Percentiles rank a stretch among this genome's conserved stretches.
phyloP scores from a whole-genome alignment of 352 stramenopile genomes.

The Pythium brassicae region DNA sequence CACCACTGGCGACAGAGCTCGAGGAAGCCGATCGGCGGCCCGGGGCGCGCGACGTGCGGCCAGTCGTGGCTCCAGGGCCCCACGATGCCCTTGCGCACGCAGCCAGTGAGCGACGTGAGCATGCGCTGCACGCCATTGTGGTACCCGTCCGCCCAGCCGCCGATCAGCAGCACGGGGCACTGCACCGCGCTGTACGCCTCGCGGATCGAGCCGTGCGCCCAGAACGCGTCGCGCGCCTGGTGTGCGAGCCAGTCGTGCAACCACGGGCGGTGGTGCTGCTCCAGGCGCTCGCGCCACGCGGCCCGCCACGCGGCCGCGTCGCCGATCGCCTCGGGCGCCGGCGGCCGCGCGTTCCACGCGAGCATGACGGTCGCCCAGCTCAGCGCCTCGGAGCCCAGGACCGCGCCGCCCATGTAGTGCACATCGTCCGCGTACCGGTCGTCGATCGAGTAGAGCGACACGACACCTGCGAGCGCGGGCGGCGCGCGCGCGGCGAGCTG shows the following conservation, averaged over 20 bases:
- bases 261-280: slow-evolving; percentile 38
- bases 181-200: slow-evolving; percentile 28
- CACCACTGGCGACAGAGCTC: slow-evolving; percentile 47
- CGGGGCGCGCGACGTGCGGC: slow-evolving; percentile 38
- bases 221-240: slow-evolving; percentile 40
- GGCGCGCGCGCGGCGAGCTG: slow-evolving; percentile 38
- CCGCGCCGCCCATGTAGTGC: slow-evolving; percentile 39
- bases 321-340: slow-evolving; percentile 30
- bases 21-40: slow-evolving; percentile 42
- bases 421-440: slow-evolving; percentile 50
- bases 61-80: slow-evolving; percentile 53
- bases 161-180: slow-evolving; percentile 38
- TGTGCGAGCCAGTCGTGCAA: slow-evolving; percentile 45
- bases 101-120: slow-evolving; percentile 28
- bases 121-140: slow-evolving; percentile 46
- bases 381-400: slow-evolving; percentile 43
- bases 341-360: slow-evolving; percentile 34
- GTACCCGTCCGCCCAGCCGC: slow-evolving; percentile 47
- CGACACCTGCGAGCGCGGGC: slow-evolving; percentile 32
- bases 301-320: slow-evolving; percentile 23
- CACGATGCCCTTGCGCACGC: slow-evolving; percentile 33
- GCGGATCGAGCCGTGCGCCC: slow-evolving; percentile 41
- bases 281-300: slow-evolving; percentile 28
- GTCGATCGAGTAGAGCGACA: slow-evolving; percentile 54
- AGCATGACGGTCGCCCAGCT: slow-evolving; percentile 54